Conservation (phyloP, 345 rosid genomes). For the Corchorus olitorius region DNA sequence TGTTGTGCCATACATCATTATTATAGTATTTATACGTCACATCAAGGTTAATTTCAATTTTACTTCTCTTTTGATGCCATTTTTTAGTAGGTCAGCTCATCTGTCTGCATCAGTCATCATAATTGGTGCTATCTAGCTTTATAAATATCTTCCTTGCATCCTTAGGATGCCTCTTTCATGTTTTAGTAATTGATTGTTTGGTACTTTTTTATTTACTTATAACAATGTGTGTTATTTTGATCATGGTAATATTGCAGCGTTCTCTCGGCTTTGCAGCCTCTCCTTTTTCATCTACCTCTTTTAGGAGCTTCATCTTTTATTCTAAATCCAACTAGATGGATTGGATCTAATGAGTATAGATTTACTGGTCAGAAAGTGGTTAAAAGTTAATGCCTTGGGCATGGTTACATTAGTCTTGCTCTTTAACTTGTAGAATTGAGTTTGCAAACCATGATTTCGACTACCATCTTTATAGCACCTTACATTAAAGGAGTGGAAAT, state of each 20-base stretch:
- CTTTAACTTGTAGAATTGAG: conserved; percentile 25
- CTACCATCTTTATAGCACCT: conserved; percentile 12
- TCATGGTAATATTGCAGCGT: neutral
- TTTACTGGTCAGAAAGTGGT: neutral
- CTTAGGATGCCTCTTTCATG: neutral
- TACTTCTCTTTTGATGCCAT: conserved; percentile 14
- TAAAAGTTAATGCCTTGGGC: neutral
- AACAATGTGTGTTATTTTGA: neutral
- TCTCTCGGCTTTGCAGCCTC: neutral
- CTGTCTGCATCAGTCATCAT: conserved; percentile 11
- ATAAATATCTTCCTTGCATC: neutral
- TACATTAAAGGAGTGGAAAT: conserved; percentile 16
- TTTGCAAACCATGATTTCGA: conserved; percentile 43
- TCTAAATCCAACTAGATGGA: neutral
- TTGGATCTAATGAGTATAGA: neutral
- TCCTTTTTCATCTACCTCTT: neutral
- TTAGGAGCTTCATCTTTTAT: conserved; percentile 1
- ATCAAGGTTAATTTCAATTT: conserved; percentile 19
- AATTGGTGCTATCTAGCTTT: neutral
- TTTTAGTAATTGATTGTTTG: neutral
- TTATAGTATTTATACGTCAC: conserved; percentile 1
- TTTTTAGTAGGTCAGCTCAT: conserved; percentile 15
- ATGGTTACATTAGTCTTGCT: neutral
- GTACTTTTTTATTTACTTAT: neutral
- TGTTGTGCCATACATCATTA: conserved; percentile 19